Conservation (phyloP, 2,329 filamentous ascomycete genomes). For the Furcasterigmium sp. region DNA sequence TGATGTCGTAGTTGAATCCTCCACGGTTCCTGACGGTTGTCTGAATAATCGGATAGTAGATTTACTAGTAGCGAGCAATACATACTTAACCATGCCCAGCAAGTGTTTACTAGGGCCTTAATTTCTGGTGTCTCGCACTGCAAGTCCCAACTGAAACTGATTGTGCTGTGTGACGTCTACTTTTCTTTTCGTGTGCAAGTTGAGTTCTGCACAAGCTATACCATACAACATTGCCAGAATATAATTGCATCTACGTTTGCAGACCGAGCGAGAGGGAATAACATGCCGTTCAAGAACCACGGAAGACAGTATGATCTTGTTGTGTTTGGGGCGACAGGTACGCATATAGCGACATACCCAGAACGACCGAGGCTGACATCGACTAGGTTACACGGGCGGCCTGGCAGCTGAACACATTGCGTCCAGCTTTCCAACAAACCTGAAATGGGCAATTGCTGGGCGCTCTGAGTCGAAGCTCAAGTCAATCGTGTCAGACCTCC, state of each 20-base stretch:
- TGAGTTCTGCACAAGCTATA: no score
- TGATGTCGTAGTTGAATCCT: no score
- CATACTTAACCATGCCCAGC: no score
- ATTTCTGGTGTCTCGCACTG: no score
- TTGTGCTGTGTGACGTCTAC: no score
- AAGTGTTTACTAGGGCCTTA: no score
- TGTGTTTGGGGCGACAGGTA: slow-evolving; percentile 54
- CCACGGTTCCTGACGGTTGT: no score
- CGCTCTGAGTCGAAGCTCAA: slow-evolving; percentile 74
- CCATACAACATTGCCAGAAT: no score
- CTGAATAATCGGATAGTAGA: no score
- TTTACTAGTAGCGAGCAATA: no score
- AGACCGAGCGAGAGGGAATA: background rate
- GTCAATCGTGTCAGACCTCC: slow-evolving; percentile 60
- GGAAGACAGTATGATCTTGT: slow-evolving; percentile 51
- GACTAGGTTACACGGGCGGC: slow-evolving; percentile 76
- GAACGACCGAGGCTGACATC: background rate
- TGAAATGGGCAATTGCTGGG: slow-evolving; percentile 86
- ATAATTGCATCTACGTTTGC: background rate
- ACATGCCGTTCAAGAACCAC: slow-evolving; percentile 45
- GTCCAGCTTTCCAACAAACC: slow-evolving; percentile 62
- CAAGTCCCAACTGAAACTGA: no score
- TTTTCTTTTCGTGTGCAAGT: no score
- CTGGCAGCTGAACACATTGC: slow-evolving; percentile 72
- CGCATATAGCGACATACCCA: slow-evolving; percentile 8